Percentiles rank a stretch among this genome's conserved stretches.
phyloP scores from a whole-genome alignment of 768 basidiomycete genomes.

The Pleurotus platypus region DNA sequence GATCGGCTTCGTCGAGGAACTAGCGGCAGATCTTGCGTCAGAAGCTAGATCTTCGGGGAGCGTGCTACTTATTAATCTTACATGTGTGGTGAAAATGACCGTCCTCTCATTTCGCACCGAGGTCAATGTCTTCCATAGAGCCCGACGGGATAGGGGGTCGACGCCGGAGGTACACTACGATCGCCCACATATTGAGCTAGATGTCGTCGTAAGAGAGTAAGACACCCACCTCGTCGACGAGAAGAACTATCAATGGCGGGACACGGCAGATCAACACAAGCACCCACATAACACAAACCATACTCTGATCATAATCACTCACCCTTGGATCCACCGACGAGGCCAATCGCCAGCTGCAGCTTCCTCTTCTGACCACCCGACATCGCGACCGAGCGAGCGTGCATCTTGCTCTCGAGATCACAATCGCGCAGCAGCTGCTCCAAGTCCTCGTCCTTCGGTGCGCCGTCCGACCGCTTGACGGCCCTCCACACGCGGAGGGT shows the following conservation, averaged over 20 bases:
- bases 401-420: constrained; percentile 67
- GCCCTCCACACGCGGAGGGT: constrained; percentile 71
- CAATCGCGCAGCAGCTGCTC: constrained; percentile 67
- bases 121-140: constrained; percentile 73
- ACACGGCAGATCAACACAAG: no score
- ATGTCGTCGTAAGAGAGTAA: not conserved
- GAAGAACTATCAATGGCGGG: constrained; percentile 33
- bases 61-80: constrained; percentile 24
- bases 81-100: constrained; percentile 79
- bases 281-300: no score
- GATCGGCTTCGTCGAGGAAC: constrained; percentile 79
- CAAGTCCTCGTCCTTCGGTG: constrained; percentile 49
- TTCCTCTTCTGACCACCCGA: constrained; percentile 84
- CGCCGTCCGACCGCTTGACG: constrained; percentile 57
- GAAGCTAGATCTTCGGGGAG: not conserved
- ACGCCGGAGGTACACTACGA: constrained; percentile 69
- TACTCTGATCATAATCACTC: constrained; percentile 15
- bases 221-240: constrained; percentile 47
- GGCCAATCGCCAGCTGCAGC: constrained; percentile 76
- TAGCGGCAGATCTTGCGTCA: constrained; percentile 16
- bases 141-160: constrained; percentile 74
- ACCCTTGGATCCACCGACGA: constrained; percentile 75
- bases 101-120: constrained; percentile 62
- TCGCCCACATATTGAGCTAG: not conserved
- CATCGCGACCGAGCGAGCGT: constrained; percentile 61